phyloP scores from a whole-genome alignment of 352 stramenopile species.

The Phytophthora multivora region DNA sequence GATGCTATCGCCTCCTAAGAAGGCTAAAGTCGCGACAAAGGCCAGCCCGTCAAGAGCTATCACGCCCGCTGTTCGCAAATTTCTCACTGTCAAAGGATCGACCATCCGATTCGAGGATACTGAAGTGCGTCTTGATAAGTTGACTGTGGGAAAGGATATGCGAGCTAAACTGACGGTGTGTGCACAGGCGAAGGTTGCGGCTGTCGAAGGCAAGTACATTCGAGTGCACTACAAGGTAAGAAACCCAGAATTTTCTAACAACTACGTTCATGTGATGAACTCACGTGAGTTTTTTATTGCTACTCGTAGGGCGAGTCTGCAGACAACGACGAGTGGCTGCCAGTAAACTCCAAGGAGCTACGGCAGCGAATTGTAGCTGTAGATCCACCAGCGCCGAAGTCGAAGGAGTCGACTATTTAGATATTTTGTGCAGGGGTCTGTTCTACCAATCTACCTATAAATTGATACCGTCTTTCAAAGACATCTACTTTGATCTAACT shows the following conservation, averaged over 20 bases:
- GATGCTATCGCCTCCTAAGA: constrained; percentile 28
- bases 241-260: neutral
- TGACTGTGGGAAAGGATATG: neutral
- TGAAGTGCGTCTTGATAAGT: constrained; percentile 39
- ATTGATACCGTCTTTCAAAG: constrained; percentile 6
- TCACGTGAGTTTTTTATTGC: neutral
- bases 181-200: constrained; percentile 61
- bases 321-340: constrained; percentile 77
- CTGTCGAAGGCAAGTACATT: constrained; percentile 76
- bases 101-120: constrained; percentile 69
- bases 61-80: constrained; percentile 44
- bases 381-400: constrained; percentile 32
- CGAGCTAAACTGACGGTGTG: constrained; percentile 5
- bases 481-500: constrained; percentile 5
- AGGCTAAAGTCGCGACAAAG: constrained; percentile 25
- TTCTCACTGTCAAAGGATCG: constrained; percentile 62
- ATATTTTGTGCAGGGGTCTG: constrained; percentile 17
- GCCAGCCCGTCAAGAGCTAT: constrained; percentile 1
- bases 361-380: constrained; percentile 50
- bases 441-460: constrained; percentile 6
- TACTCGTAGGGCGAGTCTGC: constrained; percentile 54
- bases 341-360: constrained; percentile 52
- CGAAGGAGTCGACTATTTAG: constrained; percentile 30
- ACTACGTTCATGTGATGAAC: neutral
- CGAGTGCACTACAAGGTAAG: constrained; percentile 81